These are phyloP conservation scores for Aspergillus affinis DNA, from an alignment of 495 filamentous ascomycete genomes.

Conservation along the genomic window DNA sequence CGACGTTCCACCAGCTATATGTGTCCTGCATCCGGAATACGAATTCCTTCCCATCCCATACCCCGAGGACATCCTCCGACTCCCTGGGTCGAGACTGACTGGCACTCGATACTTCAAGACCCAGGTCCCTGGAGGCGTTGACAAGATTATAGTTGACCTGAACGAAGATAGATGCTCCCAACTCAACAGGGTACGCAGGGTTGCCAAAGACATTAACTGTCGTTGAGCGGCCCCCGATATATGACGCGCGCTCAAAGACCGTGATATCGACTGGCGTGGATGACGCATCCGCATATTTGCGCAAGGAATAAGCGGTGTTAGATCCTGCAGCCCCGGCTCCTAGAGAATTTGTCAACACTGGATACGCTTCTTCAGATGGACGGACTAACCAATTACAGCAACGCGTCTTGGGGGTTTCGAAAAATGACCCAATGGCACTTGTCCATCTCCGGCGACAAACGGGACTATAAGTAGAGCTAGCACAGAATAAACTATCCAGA, in stretches of 20 bases:
- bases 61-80: constrained; percentile 56
- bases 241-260: constrained; percentile 77
- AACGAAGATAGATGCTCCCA: constrained; percentile 93
- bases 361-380: constrained; percentile 1
- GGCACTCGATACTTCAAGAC: constrained; percentile 50
- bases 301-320: constrained; percentile 80
- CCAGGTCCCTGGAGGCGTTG: constrained; percentile 70
- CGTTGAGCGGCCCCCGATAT: constrained; percentile 84
- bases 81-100: constrained; percentile 37
- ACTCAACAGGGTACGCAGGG: constrained; percentile 69
- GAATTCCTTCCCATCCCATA: constrained; percentile 82
- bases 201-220: constrained; percentile 81
- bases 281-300: constrained; percentile 59
- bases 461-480: constrained; percentile 17
- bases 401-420: constrained; percentile 37
- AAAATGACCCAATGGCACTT: constrained; percentile 20
- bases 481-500: constrained; percentile 12
- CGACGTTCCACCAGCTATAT: constrained; percentile 74
- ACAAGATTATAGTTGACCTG: constrained; percentile 79
- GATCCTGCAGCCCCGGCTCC: constrained; percentile 90
- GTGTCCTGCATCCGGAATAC: constrained; percentile 62
- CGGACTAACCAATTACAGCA: constrained; percentile 45
- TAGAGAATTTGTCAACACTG: constrained; percentile 31
- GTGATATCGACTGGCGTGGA: constrained; percentile 70
- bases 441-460: constrained; percentile 25